phyloP scores from a whole-genome alignment of 179 eudicot genomes.

The Gypsophila paniculata region DNA sequence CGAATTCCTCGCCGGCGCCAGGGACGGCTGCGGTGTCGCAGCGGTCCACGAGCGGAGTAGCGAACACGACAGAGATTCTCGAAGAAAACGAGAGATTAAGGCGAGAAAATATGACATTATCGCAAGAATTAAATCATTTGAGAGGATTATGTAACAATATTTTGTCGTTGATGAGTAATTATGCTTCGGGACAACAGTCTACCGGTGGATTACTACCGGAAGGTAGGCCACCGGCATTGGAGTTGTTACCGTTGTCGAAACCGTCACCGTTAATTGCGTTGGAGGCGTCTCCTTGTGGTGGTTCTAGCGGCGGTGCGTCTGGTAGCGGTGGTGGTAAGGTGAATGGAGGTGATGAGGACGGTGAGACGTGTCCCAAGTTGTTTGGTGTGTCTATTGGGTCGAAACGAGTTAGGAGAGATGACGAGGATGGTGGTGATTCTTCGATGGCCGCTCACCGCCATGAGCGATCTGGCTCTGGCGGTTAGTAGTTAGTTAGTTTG shows the following conservation, averaged over 20 bases:
- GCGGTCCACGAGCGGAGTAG: constrained; percentile 4
- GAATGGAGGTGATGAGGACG: constrained; percentile 27
- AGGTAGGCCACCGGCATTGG: constrained; percentile 31
- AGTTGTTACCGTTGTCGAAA: constrained; percentile 28
- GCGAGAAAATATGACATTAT: constrained; percentile 47
- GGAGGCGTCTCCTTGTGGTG: constrained; percentile 16
- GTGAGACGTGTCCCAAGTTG: constrained; percentile 37
- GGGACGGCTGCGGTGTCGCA: neutral
- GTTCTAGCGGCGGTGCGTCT: constrained; percentile 25
- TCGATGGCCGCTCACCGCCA: neutral
- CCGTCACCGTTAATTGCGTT: constrained; percentile 15
- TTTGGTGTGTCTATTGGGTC: constrained; percentile 64
- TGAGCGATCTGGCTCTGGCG: constrained; percentile 13
- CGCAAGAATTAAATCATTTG: constrained; percentile 48
- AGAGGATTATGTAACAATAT: constrained; percentile 53
- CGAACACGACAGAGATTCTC: constrained; percentile 39
- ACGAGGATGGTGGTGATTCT: constrained; percentile 18
- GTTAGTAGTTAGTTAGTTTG: neutral
- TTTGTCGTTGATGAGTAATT: constrained; percentile 47
- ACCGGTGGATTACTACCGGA: constrained; percentile 28
- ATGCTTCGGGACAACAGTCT: constrained; percentile 34
- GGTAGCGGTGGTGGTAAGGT: constrained; percentile 28
- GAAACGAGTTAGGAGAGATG: constrained; percentile 45
- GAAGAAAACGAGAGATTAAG: constrained; percentile 71
- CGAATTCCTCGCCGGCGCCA: constrained; percentile 35